Base-by-base conservation (phyloP, 352 stramenopile genomes). In the Pythium dissimile region DNA sequence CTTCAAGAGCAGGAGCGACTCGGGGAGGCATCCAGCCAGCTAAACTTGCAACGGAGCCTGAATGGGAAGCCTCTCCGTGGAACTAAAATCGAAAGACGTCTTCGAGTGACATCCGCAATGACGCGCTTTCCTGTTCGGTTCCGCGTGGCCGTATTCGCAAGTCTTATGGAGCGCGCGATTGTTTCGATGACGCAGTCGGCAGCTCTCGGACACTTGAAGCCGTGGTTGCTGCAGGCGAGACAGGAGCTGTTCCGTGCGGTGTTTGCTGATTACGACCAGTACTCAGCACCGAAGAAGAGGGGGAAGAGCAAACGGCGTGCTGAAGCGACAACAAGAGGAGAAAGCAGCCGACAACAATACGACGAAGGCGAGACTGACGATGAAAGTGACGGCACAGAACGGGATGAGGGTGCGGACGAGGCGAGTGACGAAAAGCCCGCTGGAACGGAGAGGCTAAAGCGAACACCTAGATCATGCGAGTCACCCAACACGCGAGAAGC, bases 221-320 rank as follows among this genome's bases (percentile, higher is more conserved):
- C 54, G 11, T 49, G 52, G 43, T 42, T 86, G 11, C 57, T 75
- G 5, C 57, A 73, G 16, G 64, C 68, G 24, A 54, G 73, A 18
- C 55, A 80, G 32, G 73, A 84, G 38, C 66, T 86, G 3, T 70
- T 80, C 34, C 50, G 69, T 18, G 64, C 74, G 7, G 71, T 86
- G 35, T 82, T 78, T 49, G 57, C 66, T 10, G 73, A 84, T 45
- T 75, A 76, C 28, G 73, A 83, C 18, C 15, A 34, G 10, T 44
- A 48, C 26, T 24, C 35, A 30, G 11, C 5, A 7, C 10, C 13
- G 24, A 21, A 48, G 20, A 51, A 37, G 27, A 45, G 3, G 5
- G 20, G 20, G 26, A 48, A 26, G 9, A 49, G 12, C 3, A 34
- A 9, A 28, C 4, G 23, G 18, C 2, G 41, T 21, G 11, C 21